Conservation (phyloP, 345 rosid species). For the Corymbia maculata region DNA sequence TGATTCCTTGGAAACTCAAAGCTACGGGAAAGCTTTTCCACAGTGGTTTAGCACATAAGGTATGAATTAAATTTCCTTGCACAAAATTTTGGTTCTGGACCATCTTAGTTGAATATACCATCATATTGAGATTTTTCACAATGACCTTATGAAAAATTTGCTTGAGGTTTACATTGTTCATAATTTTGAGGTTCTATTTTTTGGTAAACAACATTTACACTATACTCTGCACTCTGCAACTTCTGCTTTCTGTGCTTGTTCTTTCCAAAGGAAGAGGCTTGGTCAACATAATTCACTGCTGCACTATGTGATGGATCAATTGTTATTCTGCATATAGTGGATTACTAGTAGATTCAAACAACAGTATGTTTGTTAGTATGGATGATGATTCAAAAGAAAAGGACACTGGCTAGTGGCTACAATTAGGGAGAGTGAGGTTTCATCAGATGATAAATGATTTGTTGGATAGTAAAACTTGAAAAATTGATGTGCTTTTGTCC, state of each 20-base stretch:
- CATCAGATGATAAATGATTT: background rate
- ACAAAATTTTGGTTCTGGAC: background rate
- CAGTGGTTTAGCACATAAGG: conserved; percentile 95
- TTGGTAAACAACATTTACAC: background rate
- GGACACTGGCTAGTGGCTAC: background rate
- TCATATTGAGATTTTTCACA: background rate
- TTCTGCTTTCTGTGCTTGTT: background rate
- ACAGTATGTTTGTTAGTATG: background rate
- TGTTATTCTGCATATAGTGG: background rate
- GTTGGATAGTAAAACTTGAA: background rate
- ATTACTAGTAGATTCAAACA: background rate
- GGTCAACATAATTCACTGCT: background rate
- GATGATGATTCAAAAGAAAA: background rate
- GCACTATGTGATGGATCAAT: background rate
- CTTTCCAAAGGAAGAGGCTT: background rate
- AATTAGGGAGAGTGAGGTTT: background rate
- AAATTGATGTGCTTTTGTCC: background rate
- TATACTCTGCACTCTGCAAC: background rate
- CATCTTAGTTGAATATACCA: background rate
- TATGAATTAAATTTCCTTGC: background rate
- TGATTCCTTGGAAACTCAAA: conserved; percentile 94
- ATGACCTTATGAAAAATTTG: background rate
- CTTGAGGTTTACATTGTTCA: background rate
- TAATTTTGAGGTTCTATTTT: background rate
- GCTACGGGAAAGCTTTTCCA: conserved; percentile 91